These are phyloP conservation scores for Calonectria henricotiae DNA, from an alignment of 2,329 filamentous ascomycete species.

Conservation along the genomic window DNA sequence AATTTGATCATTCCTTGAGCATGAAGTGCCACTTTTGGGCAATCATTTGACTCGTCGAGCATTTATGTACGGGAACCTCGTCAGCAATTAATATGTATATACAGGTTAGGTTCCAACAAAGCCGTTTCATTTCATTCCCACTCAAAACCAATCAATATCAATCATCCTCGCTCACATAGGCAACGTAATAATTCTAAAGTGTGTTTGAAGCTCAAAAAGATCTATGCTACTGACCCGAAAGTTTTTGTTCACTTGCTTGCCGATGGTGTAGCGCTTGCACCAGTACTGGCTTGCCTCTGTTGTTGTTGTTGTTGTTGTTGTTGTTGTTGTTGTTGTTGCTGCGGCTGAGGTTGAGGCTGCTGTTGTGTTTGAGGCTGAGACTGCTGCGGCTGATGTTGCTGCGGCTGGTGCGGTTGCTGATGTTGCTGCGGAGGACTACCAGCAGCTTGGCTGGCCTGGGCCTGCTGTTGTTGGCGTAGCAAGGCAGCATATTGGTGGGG, in stretches of 20 bases:
- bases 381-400: constrained; percentile 50
- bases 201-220: constrained; percentile 25
- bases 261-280: constrained; percentile 61
- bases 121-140: constrained; percentile 41
- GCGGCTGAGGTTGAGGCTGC: constrained; percentile 46
- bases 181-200: constrained; percentile 21
- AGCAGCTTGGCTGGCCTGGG: constrained; percentile 58
- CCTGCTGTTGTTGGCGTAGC: constrained; percentile 72
- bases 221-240: neutral
- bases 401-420: constrained; percentile 38
- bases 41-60: constrained; percentile 37
- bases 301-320: constrained; percentile 51
- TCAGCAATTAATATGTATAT: constrained; percentile 47
- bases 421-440: constrained; percentile 53
- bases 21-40: constrained; percentile 41
- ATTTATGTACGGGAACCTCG: constrained; percentile 37
- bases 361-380: constrained; percentile 52
- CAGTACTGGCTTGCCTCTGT: constrained; percentile 60
- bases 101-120: constrained; percentile 43
- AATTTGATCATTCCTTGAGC: constrained; percentile 32
- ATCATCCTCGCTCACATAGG: constrained; percentile 40
- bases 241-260: constrained; percentile 46
- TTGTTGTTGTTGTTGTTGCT: constrained; percentile 52
- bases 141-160: constrained; percentile 38
- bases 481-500: constrained; percentile 75